These are phyloP conservation scores for Dictyostelium brefeldianum DNA, from an alignment of 78 protist species.

Conservation along the genomic window DNA sequence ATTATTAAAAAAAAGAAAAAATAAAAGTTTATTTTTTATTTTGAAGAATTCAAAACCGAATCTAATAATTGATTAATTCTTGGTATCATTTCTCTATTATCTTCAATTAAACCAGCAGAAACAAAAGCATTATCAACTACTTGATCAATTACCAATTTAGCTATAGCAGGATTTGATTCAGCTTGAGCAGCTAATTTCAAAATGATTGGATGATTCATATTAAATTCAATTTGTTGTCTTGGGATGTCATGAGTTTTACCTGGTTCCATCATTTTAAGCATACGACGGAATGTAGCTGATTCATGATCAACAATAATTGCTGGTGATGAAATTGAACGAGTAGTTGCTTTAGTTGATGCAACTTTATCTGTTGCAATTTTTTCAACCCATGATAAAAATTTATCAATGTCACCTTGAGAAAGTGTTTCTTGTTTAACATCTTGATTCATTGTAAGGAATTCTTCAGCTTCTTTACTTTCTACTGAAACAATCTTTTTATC, in stretches of 20 bases:
- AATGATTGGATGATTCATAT: conserved; percentile 90
- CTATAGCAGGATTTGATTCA: conserved; percentile 39
- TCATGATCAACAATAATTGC: conserved; percentile 68
- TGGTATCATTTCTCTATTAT: conserved; percentile 88
- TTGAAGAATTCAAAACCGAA: conserved; percentile 15
- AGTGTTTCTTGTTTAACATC: conserved; percentile 13
- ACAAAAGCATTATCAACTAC: conserved; percentile 93
- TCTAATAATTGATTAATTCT: conserved; percentile 75
- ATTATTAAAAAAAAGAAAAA: background rate
- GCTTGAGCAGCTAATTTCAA: conserved; percentile 34
- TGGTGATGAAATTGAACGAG: conserved; percentile 73
- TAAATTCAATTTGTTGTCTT: conserved; percentile 88
- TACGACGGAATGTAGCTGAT: conserved; percentile 82
- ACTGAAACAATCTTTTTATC: conserved; percentile 82
- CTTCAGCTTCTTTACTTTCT: conserved; percentile 80
- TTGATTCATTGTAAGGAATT: conserved; percentile 15
- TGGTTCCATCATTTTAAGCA: conserved; percentile 86
- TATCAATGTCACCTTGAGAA: conserved; percentile 27
- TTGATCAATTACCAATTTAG: conserved; percentile 85
- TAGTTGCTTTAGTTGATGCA: conserved; percentile 25
- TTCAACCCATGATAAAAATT: conserved; percentile 38
- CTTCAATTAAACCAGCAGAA: conserved; percentile 95
- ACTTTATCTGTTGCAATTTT: conserved; percentile 31
- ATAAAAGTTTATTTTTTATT: background rate
- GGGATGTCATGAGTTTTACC: conserved; percentile 33